These are phyloP conservation scores for Leishmania major DNA, from an alignment of 208 protist genomes.

Conservation along the genomic window DNA sequence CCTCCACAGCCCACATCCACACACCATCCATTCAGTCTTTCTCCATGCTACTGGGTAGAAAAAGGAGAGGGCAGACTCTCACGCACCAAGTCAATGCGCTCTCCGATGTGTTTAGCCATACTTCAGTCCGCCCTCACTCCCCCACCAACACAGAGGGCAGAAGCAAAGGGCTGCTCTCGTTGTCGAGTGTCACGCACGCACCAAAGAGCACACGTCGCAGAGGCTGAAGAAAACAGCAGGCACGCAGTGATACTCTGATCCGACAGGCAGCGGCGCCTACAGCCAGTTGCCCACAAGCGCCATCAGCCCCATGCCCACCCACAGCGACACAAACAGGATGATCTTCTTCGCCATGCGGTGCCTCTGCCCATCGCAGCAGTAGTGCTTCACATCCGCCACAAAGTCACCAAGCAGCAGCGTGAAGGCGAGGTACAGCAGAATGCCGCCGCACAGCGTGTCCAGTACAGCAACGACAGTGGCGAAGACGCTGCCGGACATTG, in stretches of 20 bases:
- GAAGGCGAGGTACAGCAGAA: slow-evolving; percentile 77
- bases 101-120: no score
- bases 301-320: slow-evolving; percentile 54
- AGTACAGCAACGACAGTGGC: slow-evolving; percentile 45
- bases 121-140: no score
- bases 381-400: slow-evolving; percentile 28
- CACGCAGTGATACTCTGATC: background rate
- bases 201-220: background rate
- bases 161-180: background rate
- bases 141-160: background rate
- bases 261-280: slow-evolving; percentile 5
- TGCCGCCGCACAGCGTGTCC: slow-evolving; percentile 66
- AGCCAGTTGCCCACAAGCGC: slow-evolving; percentile 53
- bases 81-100: no score
- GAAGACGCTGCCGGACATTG: slow-evolving; percentile 44
- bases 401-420: slow-evolving; percentile 68
- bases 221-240: background rate
- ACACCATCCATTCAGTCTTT: no score
- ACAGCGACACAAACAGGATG: slow-evolving; percentile 36
- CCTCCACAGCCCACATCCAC: no score
- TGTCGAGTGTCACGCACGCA: background rate
- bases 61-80: no score
- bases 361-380: slow-evolving; percentile 22
- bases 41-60: no score
- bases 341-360: slow-evolving; percentile 15